Evolutionary conservation across 805 yeast species (phyloP).

Genomic region (Metschnikowia similis): DNA sequence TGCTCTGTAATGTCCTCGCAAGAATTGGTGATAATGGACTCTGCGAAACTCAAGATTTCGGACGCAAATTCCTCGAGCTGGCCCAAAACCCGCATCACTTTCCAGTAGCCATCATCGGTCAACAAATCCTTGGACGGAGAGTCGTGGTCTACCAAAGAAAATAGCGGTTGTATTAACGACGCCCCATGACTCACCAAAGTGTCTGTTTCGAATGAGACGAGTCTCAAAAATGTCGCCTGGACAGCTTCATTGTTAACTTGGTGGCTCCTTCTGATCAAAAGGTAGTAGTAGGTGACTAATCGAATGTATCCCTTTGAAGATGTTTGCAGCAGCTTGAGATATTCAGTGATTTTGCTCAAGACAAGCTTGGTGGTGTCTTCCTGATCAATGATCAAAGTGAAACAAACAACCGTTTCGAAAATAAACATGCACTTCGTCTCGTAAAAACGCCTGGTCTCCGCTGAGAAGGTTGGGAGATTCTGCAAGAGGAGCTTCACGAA

Average conservation of each 20-base stretch:
- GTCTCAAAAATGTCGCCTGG: conserved; percentile 3
- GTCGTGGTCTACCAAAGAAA: conserved; percentile 44
- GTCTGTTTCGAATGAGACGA: conserved; percentile 35
- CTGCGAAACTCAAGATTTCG: conserved; percentile 46
- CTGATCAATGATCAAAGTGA: conserved; percentile 29
- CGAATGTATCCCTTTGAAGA: conserved; percentile 37
- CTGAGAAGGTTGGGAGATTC: conserved; percentile 24
- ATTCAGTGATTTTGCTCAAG: conserved; percentile 10
- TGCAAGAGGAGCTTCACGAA: conserved; percentile 26
- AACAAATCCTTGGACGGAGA: conserved; percentile 35
- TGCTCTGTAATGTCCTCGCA: conserved; percentile 37
- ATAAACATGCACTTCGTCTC: conserved; percentile 48
- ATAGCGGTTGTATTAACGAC: conserved; percentile 44
- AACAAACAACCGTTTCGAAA: conserved; percentile 40
- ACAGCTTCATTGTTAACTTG: conserved; percentile 15
- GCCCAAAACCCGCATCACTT: conserved; percentile 45
- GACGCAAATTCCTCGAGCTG: conserved; percentile 40
- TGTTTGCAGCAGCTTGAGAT: conserved; percentile 16
- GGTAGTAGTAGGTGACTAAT: conserved; percentile 48
- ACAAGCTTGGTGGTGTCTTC: conserved; percentile 17
- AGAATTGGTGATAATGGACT: conserved; percentile 31
- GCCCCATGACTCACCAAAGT: conserved; percentile 42
- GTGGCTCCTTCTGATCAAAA: conserved; percentile 36
- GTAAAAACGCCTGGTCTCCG: conserved; percentile 34
- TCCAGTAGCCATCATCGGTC: conserved; percentile 48